Conservation (phyloP, 306 rosid genomes). For the Pterocarpus santalinus region DNA sequence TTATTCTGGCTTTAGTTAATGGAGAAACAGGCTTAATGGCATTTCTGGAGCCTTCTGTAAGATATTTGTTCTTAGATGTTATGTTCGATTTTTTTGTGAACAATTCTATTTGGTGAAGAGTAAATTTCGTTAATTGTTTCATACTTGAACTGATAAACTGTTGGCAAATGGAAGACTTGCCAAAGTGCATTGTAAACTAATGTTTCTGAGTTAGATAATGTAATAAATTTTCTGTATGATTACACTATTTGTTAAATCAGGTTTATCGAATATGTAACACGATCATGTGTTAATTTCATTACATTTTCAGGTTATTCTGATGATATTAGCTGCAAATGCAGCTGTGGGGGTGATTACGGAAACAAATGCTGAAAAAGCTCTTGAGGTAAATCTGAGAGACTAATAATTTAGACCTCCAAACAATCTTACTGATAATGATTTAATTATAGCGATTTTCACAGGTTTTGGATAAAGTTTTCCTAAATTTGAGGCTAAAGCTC, state of each 20-base stretch:
- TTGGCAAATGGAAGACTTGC: slow-evolving; percentile 22
- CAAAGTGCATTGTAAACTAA: slow-evolving; percentile 8
- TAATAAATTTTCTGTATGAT: background rate
- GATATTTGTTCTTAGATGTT: slow-evolving; percentile 43
- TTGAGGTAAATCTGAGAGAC: slow-evolving; percentile 69
- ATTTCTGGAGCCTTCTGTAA: slow-evolving; percentile 98
- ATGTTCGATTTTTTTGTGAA: slow-evolving; percentile 26
- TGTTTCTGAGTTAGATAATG: slow-evolving; percentile 31
- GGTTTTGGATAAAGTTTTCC: slow-evolving; percentile 14
- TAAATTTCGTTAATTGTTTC: background rate
- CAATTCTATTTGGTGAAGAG: slow-evolving; percentile 25
- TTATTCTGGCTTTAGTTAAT: slow-evolving; percentile 81
- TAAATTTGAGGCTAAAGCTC: slow-evolving; percentile 23
- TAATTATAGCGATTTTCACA: slow-evolving; percentile 22
- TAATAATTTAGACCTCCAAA: slow-evolving; percentile 34
- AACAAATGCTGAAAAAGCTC: slow-evolving; percentile 98
- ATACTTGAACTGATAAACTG: slow-evolving; percentile 3
- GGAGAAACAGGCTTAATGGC: slow-evolving; percentile 97
- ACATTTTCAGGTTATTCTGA: slow-evolving; percentile 81
- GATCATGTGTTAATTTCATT: slow-evolving; percentile 31
- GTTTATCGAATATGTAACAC: slow-evolving; percentile 27
- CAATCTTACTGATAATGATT: slow-evolving; percentile 30
- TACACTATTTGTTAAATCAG: slow-evolving; percentile 10
- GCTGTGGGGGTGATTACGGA: slow-evolving; percentile 97
- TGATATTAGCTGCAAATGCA: slow-evolving; percentile 97